phyloP scores from a whole-genome alignment of 2,329 filamentous ascomycete species.

The Cadophora malorum region DNA sequence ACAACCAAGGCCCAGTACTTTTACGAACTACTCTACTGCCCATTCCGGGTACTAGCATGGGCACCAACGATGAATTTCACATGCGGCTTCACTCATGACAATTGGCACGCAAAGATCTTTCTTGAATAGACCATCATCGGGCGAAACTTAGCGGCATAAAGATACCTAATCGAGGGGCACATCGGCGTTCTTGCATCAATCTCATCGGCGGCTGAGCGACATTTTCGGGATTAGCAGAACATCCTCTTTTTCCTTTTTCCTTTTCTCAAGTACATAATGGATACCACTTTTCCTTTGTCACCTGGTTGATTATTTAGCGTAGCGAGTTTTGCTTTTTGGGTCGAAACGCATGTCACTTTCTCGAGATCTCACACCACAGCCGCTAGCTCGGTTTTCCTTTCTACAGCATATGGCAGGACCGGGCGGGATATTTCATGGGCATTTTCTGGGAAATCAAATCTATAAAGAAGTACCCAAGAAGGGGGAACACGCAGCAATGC shows the following conservation, averaged over 20 bases:
- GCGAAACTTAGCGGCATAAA: slow-evolving; percentile 44
- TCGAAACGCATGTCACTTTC: slow-evolving; percentile 46
- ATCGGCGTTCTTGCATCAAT: slow-evolving; percentile 41
- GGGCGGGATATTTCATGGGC: slow-evolving; percentile 43
- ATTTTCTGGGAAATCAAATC: slow-evolving; percentile 48
- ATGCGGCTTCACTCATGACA: slow-evolving; percentile 30
- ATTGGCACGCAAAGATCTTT: slow-evolving; percentile 27
- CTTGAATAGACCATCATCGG: slow-evolving; percentile 34
- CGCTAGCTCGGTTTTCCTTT: slow-evolving; percentile 45
- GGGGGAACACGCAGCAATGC: slow-evolving; percentile 71
- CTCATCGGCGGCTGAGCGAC: slow-evolving; percentile 44
- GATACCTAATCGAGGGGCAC: slow-evolving; percentile 40
- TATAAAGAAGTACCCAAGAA: slow-evolving; percentile 47
- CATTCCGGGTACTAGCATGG: slow-evolving; percentile 51
- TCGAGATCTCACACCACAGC: slow-evolving; percentile 53
- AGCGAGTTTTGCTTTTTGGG: slow-evolving; percentile 55
- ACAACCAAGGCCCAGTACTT: slow-evolving; percentile 59
- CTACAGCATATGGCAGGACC: slow-evolving; percentile 44
- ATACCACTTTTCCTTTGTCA: slow-evolving; percentile 47
- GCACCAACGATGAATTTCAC: slow-evolving; percentile 37
- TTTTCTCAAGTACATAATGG: slow-evolving; percentile 44
- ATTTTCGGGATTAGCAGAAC: slow-evolving; percentile 41
- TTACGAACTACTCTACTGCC: slow-evolving; percentile 53
- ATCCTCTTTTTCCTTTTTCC: slow-evolving; percentile 28
- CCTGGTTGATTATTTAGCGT: slow-evolving; percentile 52